These are phyloP conservation scores for Kazachstania sp. DNA, from an alignment of 1,139 yeast genomes.

Conservation along the genomic window DNA sequence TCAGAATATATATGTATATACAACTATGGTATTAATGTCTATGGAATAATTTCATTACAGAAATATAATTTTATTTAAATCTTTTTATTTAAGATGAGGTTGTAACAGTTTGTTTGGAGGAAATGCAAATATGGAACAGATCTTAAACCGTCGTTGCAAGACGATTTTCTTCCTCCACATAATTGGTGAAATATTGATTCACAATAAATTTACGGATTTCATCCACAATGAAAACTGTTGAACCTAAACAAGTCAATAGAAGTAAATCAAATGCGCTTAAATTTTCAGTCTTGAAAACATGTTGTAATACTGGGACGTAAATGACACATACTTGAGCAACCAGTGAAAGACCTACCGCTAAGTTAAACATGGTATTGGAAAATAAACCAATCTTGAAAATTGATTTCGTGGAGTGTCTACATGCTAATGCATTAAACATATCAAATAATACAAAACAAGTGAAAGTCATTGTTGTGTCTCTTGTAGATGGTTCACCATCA, in stretches of 20 bases:
- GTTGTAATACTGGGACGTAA: conserved; percentile 84
- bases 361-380: conserved; percentile 78
- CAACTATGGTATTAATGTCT: not conserved
- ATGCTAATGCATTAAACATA: conserved; percentile 90
- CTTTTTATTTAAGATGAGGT: too few species aligned
- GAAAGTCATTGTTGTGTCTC: conserved; percentile 98
- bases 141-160: not conserved
- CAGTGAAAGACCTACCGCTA: conserved; percentile 83
- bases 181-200: conserved; percentile 7
- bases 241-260: conserved; percentile 55
- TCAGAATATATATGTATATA: not conserved
- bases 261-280: conserved; percentile 58
- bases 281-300: conserved; percentile 90
- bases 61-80: not conserved
- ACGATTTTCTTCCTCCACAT: conserved; percentile 6
- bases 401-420: conserved; percentile 80
- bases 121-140: not conserved
- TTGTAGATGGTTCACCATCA: conserved; percentile 65
- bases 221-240: conserved; percentile 78
- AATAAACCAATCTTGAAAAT: conserved; percentile 67
- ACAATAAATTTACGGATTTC: conserved; percentile 57
- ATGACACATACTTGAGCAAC: conserved; percentile 88
- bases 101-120: too few species aligned
- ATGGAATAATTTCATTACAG: not conserved
- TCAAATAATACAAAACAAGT: conserved; percentile 92